Evolutionary conservation across 2,329 filamentous ascomycete species (phyloP).

Genomic region (Atkinsonella texensis): DNA sequence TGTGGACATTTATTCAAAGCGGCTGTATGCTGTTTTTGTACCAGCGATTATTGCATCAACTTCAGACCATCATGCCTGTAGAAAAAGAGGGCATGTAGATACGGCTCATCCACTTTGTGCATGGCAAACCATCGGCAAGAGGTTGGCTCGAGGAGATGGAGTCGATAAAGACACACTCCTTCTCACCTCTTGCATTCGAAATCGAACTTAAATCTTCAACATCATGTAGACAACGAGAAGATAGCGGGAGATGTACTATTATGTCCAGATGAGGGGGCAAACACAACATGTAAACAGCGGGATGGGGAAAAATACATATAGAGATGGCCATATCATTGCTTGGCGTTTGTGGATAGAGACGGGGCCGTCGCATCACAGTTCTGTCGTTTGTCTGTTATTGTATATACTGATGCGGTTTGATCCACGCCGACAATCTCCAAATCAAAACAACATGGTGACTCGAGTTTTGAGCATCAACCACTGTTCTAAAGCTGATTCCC

Average conservation of each 20-base stretch:
- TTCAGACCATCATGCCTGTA: constrained; percentile 41
- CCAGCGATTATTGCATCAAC: constrained; percentile 69
- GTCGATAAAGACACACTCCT: background rate
- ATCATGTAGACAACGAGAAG: background rate
- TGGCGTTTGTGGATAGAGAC: constrained; percentile 1
- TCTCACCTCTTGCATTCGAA: background rate
- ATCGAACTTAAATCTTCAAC: background rate
- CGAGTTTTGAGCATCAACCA: background rate
- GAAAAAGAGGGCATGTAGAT: constrained; percentile 17
- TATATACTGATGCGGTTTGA: background rate
- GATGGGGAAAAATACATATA: background rate
- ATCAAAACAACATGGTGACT: background rate
- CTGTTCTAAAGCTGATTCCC: too few species aligned
- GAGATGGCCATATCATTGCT: constrained; percentile 2
- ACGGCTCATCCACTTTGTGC: background rate
- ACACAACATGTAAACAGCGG: background rate
- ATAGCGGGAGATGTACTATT: background rate
- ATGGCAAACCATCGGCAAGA: background rate
- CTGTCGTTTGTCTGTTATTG: background rate
- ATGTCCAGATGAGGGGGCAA: background rate
- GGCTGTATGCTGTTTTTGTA: constrained; percentile 95
- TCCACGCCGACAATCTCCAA: background rate
- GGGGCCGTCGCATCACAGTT: background rate
- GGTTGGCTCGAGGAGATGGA: background rate
- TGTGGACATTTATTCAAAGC: constrained; percentile 97